Conservation (phyloP, 2,329 filamentous ascomycete species). For the Fusarium zealandicum region DNA sequence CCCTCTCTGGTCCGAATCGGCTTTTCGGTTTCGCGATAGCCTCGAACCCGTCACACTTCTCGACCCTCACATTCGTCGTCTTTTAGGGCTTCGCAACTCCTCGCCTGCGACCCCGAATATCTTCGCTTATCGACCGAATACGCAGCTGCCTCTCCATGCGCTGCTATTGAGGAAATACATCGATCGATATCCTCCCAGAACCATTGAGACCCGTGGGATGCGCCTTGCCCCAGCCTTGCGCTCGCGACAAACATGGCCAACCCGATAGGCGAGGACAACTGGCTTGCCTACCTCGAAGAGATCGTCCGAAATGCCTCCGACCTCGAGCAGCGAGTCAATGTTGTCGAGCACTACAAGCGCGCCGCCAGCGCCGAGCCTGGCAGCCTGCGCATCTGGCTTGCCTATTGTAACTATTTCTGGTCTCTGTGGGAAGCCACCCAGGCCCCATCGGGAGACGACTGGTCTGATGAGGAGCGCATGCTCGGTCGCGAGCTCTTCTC, state of each 20-base stretch:
- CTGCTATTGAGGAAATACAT: conserved; percentile 17
- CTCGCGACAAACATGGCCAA: conserved; percentile 52
- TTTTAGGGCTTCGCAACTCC: not conserved
- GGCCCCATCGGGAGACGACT: conserved; percentile 57
- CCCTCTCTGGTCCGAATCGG: conserved; percentile 13
- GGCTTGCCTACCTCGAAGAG: conserved; percentile 80
- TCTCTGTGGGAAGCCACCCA: conserved; percentile 72
- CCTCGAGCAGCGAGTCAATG: conserved; percentile 71
- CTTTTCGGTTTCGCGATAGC: conserved; percentile 15
- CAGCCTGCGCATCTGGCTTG: conserved; percentile 76
- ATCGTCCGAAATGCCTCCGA: conserved; percentile 66
- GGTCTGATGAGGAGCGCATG: conserved; percentile 72
- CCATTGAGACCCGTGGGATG: conserved; percentile 35
- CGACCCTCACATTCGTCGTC: not conserved
- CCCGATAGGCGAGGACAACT: conserved; percentile 77
- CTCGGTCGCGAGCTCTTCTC: conserved; percentile 76
- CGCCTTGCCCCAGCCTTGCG: conserved; percentile 25
- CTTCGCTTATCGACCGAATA: not conserved
- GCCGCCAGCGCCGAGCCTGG: conserved; percentile 75
- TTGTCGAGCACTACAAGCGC: conserved; percentile 75
- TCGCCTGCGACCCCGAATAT: not conserved
- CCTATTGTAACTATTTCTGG: conserved; percentile 81
- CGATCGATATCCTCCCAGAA: conserved; percentile 1
- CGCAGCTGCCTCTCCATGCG: conserved; percentile 10
- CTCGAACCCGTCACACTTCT: conserved; percentile 31